phyloP scores from a whole-genome alignment of 257 asterid genomes.

The Prunella vulgaris region DNA sequence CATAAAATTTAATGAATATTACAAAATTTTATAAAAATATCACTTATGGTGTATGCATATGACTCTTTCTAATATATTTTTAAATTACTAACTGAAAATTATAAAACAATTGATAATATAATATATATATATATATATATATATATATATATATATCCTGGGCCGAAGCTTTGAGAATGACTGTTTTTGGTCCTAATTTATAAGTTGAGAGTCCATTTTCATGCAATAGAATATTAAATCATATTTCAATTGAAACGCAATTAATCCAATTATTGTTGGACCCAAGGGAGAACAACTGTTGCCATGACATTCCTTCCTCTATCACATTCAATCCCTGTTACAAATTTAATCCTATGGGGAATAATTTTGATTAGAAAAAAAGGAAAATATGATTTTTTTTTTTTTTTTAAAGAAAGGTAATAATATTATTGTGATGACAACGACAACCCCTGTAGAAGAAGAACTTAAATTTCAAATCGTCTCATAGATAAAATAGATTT shows the following conservation, averaged over 20 bases:
- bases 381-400: background rate
- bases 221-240: slow-evolving; percentile 16
- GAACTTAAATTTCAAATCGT: too few species aligned
- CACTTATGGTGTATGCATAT: too few species aligned
- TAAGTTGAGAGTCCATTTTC: slow-evolving; percentile 25
- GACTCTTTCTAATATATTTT: too few species aligned
- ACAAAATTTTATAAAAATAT: too few species aligned
- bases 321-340: slow-evolving; percentile 38
- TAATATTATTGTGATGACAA: background rate
- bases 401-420: background rate
- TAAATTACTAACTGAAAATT: background rate
- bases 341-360: slow-evolving; percentile 20
- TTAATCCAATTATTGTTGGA: slow-evolving; percentile 29
- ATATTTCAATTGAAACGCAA: slow-evolving; percentile 20
- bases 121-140: too few species aligned
- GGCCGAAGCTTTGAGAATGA: slow-evolving; percentile 19
- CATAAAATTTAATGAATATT: too few species aligned
- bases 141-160: too few species aligned
- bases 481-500: too few species aligned
- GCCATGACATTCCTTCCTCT: slow-evolving; percentile 45
- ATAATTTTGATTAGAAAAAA: background rate
- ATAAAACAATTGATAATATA: background rate
- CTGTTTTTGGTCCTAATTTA: slow-evolving; percentile 33
- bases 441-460: too few species aligned
- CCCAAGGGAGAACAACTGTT: slow-evolving; percentile 30